These are phyloP conservation scores for Pythium guiyangense DNA, from an alignment of 352 stramenopile species.

Conservation along the genomic window DNA sequence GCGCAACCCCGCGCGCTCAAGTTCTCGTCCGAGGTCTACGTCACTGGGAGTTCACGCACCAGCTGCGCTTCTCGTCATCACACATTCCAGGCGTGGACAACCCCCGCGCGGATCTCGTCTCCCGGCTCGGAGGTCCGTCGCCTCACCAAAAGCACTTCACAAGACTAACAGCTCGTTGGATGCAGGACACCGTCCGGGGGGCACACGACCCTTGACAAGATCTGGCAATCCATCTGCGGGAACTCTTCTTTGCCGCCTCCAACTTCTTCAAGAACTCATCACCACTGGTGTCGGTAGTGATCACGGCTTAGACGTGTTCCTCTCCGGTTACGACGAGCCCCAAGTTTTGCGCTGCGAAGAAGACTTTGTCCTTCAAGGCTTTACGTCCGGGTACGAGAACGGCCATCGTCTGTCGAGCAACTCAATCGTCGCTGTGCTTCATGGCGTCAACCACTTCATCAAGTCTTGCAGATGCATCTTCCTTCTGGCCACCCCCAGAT, in stretches of 20 bases:
- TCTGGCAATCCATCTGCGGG: slow-evolving; percentile 1
- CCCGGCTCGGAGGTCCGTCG: background rate
- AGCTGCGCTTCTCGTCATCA: background rate
- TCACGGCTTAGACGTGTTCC: too few relatives aligned
- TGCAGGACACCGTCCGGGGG: background rate
- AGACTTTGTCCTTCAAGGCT: too few relatives aligned
- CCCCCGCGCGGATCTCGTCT: background rate
- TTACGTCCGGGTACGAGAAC: too few relatives aligned
- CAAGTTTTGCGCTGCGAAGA: too few relatives aligned
- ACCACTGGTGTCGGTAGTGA: too few relatives aligned
- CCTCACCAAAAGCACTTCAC: background rate
- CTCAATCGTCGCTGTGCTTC: too few relatives aligned
- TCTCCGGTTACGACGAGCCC: too few relatives aligned
- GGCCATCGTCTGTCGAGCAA: too few relatives aligned
- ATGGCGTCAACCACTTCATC: too few relatives aligned
- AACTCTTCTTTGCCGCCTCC: background rate
- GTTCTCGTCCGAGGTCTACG: background rate
- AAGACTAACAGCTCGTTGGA: background rate
- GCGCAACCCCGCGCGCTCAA: background rate
- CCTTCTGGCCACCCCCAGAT: too few relatives aligned
- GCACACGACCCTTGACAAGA: background rate
- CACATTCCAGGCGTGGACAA: background rate
- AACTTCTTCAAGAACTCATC: background rate
- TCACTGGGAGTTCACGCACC: background rate
- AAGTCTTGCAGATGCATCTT: too few relatives aligned